Base-by-base conservation (phyloP, 257 asterid species). In the Scutellaria minor region DNA sequence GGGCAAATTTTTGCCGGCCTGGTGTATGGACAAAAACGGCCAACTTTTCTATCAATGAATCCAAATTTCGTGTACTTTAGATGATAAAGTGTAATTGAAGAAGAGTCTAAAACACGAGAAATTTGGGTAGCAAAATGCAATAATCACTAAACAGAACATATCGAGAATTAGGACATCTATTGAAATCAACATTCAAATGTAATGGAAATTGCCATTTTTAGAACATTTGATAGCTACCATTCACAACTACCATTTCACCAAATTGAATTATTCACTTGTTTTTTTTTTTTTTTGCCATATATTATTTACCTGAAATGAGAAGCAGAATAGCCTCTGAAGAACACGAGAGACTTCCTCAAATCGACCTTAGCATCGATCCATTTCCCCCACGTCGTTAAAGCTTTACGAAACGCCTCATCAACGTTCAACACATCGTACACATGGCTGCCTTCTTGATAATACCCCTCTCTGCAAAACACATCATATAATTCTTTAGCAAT, bases 401-500 rank as follows among this genome's bases (percentile, higher is more conserved):
- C 96, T 80, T 70, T 84, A 7, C 89, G 82, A 75, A 87, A 87
- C 6, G 96, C 96, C 68, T 87, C 94, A 1, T 75, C 75, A 7
- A 81, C 89, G 53, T 85, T 77, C 70, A 89, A 78, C 44, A 85
- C 84, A 2, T 27, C 45, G 68, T 85, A 74, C 11, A 89, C 88
- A 78, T 87, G 91, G 79, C 83, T 87, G 40, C 96, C 96, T 81
- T 89, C 94, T 84, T 89, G 96, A 73, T 85, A 89, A 78, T 87
- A 89, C 71, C 85, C 91, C 85, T 85, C 70, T 83, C 93, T 89
- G 86, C 35, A 64, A 70, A 46, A 77, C 5, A 58, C 10, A 14
- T 72, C 47, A 50, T 18, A 12, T 4, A 70, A 41, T 68, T 48
- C 37, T 42, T 14, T 22, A 37, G n/a, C 59, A 35, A 50, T 20